Percentiles rank a stretch among this genome's conserved stretches.
These are phyloP conservation scores for Elymus sibiricus DNA, from an alignment of 176 grass and related monocot genomes.

Conservation along the genomic window DNA sequence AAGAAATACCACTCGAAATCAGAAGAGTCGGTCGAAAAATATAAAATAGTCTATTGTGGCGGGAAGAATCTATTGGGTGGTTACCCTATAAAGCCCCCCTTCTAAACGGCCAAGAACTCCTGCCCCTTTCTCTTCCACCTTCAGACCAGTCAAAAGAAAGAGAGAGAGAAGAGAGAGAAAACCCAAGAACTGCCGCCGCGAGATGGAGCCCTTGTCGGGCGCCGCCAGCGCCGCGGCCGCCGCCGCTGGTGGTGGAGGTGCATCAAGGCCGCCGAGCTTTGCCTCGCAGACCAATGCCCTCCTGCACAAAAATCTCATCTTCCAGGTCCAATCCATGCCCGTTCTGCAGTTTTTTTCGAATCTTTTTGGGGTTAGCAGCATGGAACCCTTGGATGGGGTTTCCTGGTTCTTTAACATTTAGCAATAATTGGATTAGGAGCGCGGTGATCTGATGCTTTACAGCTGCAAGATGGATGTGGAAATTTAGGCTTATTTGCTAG, in stretches of 20 bases:
- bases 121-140: not conserved
- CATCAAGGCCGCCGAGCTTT: constrained; percentile 35
- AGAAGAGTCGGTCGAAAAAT: no score
- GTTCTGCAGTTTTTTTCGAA: not conserved
- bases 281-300: constrained; percentile 62
- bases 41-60: constrained; percentile 4
- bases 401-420: not conserved
- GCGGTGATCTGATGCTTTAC: not conserved
- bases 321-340: constrained; percentile 37
- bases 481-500: not conserved
- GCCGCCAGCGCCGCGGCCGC: not conserved
- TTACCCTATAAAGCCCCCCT: not conserved
- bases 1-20: no score
- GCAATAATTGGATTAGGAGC: not conserved
- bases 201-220: constrained; percentile 27
- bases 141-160: not conserved
- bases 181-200: constrained; percentile 10
- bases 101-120: constrained; percentile 11
- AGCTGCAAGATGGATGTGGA: not conserved
- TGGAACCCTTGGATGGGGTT: not conserved
- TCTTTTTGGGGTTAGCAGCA: not conserved
- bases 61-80: not conserved
- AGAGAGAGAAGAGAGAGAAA: not conserved
- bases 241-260: not conserved
- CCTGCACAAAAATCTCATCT: constrained; percentile 60